These are phyloP conservation scores for Boechera retrofracta DNA, from an alignment of 345 rosid genomes.

Conservation along the genomic window DNA sequence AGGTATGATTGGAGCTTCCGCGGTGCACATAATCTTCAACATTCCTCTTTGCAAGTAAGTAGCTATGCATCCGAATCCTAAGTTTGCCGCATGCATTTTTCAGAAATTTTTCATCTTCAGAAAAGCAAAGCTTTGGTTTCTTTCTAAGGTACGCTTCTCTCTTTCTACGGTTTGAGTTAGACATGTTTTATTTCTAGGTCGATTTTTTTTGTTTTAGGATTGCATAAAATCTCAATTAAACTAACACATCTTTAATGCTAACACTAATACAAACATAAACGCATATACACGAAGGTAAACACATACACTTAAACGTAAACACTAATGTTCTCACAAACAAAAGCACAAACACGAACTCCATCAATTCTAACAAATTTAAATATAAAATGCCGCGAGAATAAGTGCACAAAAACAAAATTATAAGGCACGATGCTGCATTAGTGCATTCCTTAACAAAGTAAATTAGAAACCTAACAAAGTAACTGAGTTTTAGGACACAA, in stretches of 20 bases:
- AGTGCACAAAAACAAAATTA: too few relatives aligned
- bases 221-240: not conserved
- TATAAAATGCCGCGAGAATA: too few relatives aligned
- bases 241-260: not conserved
- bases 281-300: not conserved
- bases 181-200: not conserved
- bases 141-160: not conserved
- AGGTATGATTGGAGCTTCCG: not conserved
- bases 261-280: not conserved
- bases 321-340: not conserved
- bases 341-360: not conserved
- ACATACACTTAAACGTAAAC: not conserved
- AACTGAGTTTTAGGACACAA: too few relatives aligned
- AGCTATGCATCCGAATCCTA: not conserved
- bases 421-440: too few relatives aligned
- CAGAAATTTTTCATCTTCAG: too few relatives aligned
- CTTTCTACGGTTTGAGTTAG: not conserved
- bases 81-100: too few relatives aligned
- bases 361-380: too few relatives aligned
- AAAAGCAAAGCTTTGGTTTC: not conserved
- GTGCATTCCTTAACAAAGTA: too few relatives aligned
- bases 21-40: not conserved
- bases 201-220: not conserved
- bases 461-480: too few relatives aligned
- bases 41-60: not conserved